phyloP scores from a whole-genome alignment of 371 early-diverging fungal species.

The Nematocida sp. region DNA sequence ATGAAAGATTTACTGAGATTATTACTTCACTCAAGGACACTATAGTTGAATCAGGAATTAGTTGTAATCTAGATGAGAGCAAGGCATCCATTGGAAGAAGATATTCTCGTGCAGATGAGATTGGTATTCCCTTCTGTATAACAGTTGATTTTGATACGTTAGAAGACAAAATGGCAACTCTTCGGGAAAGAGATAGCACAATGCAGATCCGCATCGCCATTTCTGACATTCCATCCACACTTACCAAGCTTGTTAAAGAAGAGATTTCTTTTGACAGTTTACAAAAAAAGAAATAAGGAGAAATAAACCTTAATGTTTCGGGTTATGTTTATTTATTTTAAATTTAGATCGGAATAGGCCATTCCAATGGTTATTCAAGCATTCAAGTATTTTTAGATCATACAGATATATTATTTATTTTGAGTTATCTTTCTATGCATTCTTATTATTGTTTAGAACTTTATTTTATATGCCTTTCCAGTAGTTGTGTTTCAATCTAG shows the following conservation, averaged over 20 bases:
- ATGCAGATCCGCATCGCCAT: conserved; percentile 78
- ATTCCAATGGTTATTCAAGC: too few species aligned
- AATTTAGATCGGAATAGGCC: too few species aligned
- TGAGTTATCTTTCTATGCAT: too few species aligned
- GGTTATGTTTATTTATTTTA: not conserved
- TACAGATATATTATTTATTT: too few species aligned
- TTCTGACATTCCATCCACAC: conserved; percentile 15
- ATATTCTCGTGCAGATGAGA: conserved; percentile 94
- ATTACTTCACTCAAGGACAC: conserved; percentile 72
- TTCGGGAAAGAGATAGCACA: conserved; percentile 92
- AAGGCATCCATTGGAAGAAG: conserved; percentile 90
- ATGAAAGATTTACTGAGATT: conserved; percentile 76
- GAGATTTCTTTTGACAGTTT: not conserved
- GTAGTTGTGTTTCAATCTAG: too few species aligned
- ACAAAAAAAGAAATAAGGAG: not conserved
- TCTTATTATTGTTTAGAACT: too few species aligned
- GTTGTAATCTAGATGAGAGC: conserved; percentile 61
- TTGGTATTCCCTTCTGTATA: conserved; percentile 94
- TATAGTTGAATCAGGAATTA: conserved; percentile 50
- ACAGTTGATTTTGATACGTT: conserved; percentile 96
- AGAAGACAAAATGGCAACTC: conserved; percentile 83
- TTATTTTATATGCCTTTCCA: too few species aligned
- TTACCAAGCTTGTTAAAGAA: conserved; percentile 23
- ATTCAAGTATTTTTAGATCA: too few species aligned
- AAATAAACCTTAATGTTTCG: not conserved